Percentiles rank a stretch among this genome's conserved stretches.
Evolutionary conservation across 2,329 filamentous ascomycete species (phyloP).

Genomic region (Fusarium oligoseptatum): DNA sequence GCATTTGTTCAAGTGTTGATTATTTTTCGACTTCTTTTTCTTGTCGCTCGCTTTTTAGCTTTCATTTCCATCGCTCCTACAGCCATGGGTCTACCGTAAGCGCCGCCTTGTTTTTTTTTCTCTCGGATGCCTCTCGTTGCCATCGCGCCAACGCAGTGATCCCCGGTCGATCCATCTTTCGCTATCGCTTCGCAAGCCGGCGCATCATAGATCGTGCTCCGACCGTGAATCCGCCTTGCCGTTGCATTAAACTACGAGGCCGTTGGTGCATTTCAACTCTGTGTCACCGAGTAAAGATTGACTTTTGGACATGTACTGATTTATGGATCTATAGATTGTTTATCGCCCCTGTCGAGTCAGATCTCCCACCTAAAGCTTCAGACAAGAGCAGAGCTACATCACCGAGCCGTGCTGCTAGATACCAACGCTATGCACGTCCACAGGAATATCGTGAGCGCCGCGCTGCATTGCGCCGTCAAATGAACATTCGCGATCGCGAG

Average conservation of each 20-base stretch:
- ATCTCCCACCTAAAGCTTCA: constrained; percentile 54
- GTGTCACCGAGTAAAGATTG: constrained; percentile 29
- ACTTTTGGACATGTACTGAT: constrained; percentile 9
- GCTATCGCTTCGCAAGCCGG: constrained; percentile 33
- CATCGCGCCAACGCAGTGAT: constrained; percentile 39
- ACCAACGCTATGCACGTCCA: constrained; percentile 54
- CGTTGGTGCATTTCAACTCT: constrained; percentile 26
- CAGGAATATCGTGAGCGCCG: constrained; percentile 50
- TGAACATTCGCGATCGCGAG: constrained; percentile 41
- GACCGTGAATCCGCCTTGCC: constrained; percentile 30
- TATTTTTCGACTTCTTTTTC: constrained; percentile 6
- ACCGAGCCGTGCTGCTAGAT: constrained; percentile 56
- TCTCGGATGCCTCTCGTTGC: constrained; percentile 19
- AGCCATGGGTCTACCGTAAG: constrained; percentile 64
- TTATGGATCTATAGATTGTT: constrained; percentile 56
- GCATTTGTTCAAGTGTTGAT: constrained; percentile 3
- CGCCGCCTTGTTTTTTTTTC: constrained; percentile 43
- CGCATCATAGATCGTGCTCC: constrained; percentile 34
- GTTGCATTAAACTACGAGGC: constrained; percentile 16
- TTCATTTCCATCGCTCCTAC: not conserved
- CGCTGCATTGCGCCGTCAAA: constrained; percentile 47
- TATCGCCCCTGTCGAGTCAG: constrained; percentile 61
- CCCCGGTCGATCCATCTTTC: constrained; percentile 42
- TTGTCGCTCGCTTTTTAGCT: constrained; percentile 30
- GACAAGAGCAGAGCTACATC: constrained; percentile 48